Evolutionary conservation across 441 rosid genomes (phyloP).

Genomic region (Pelargonium fulgidum): DNA sequence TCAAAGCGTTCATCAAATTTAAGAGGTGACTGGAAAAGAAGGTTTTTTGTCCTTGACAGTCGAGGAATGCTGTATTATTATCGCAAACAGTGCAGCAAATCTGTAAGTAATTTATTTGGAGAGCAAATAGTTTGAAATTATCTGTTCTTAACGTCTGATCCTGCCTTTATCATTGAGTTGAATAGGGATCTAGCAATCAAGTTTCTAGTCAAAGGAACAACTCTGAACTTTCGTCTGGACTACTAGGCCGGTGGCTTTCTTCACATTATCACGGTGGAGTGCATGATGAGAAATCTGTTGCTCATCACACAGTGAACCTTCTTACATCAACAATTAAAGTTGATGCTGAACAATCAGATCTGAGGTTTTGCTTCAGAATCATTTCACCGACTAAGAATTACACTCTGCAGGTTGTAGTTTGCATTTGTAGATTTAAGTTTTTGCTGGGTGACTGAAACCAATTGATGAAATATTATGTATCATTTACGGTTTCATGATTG

Average conservation of each 20-base stretch:
- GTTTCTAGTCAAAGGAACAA: conserved; percentile 46
- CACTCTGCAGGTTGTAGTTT: conserved; percentile 68
- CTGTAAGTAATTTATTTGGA: conserved; percentile 44
- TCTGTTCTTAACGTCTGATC: conserved; percentile 8
- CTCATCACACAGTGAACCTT: conserved; percentile 88
- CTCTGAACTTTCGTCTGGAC: conserved; percentile 64
- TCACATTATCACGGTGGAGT: conserved; percentile 85
- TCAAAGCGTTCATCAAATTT: conserved; percentile 94
- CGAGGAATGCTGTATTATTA: conserved; percentile 93
- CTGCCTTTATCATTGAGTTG: background rate
- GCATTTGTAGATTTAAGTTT: background rate
- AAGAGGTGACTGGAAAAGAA: conserved; percentile 98
- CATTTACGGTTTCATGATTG: conserved; percentile 3
- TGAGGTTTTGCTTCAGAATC: conserved; percentile 95
- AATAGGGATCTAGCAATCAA: conserved; percentile 66
- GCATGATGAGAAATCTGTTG: conserved; percentile 87
- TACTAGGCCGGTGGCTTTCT: conserved; percentile 94
- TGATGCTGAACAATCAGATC: conserved; percentile 91
- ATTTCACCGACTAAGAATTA: conserved; percentile 84
- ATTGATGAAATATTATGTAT: background rate
- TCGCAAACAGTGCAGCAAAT: conserved; percentile 72
- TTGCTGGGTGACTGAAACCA: background rate
- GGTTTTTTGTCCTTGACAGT: conserved; percentile 95
- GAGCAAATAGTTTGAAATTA: background rate
- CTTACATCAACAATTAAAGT: conserved; percentile 89